Conservation (phyloP, 805 yeast species). For the Hanseniaspora jakobsenii region DNA sequence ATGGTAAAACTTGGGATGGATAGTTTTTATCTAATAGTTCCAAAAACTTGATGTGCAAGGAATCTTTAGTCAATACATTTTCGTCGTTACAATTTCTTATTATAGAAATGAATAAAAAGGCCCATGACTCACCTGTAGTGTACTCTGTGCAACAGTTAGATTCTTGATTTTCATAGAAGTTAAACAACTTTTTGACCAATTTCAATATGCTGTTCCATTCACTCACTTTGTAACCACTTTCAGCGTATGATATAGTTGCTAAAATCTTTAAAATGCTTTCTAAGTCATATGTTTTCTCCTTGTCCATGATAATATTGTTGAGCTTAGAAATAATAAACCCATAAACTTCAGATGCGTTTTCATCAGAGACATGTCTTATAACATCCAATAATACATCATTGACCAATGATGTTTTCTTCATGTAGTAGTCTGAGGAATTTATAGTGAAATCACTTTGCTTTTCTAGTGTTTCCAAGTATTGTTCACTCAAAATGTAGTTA, state of each 20-base stretch:
- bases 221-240: conserved; percentile 52
- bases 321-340: conserved; percentile 24
- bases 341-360: conserved; percentile 38
- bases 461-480: conserved; percentile 16
- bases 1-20: conserved; percentile 39
- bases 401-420: conserved; percentile 31
- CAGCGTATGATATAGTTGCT: conserved; percentile 46
- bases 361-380: conserved; percentile 41
- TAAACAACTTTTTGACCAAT: conserved; percentile 17
- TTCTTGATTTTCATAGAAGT: neutral
- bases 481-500: conserved; percentile 21
- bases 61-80: conserved; percentile 33
- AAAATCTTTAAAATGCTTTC: conserved; percentile 33
- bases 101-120: conserved; percentile 38
- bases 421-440: conserved; percentile 19
- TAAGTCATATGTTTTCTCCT: conserved; percentile 16
- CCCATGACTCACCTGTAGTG: conserved; percentile 25
- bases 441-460: conserved; percentile 16
- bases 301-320: conserved; percentile 16
- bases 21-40: conserved; percentile 29
- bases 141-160: conserved; percentile 5
- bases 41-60: conserved; percentile 34
- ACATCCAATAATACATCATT: conserved; percentile 48
- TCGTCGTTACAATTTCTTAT: conserved; percentile 43
- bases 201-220: conserved; percentile 34